Conservation (phyloP, 495 filamentous ascomycete species). For the Xylona heveae region DNA sequence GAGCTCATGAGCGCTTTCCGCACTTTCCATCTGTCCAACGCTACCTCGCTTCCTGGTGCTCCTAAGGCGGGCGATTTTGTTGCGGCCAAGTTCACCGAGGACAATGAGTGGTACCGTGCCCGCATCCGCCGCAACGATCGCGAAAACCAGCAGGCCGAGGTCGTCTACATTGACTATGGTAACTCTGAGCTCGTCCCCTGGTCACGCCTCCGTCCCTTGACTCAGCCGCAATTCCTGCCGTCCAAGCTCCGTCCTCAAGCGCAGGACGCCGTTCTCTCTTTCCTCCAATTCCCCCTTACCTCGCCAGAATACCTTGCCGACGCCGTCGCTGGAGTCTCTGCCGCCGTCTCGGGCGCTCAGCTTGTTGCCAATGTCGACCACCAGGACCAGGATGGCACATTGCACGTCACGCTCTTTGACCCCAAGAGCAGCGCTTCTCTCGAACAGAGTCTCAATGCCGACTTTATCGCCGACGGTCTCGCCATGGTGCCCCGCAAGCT, state of each 20-base stretch:
- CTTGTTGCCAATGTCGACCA: slow-evolving; percentile 83
- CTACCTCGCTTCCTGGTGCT: slow-evolving; percentile 47
- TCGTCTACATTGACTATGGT: slow-evolving; percentile 90
- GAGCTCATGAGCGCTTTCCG: slow-evolving; percentile 76
- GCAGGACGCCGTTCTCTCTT: slow-evolving; percentile 66
- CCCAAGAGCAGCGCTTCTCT: slow-evolving; percentile 30
- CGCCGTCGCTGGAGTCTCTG: slow-evolving; percentile 44
- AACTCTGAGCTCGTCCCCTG: slow-evolving; percentile 79
- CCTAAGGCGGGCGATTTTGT: slow-evolving; percentile 87
- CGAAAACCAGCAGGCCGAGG: slow-evolving; percentile 63
- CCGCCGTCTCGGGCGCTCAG: slow-evolving; percentile 41
- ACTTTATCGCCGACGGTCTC: slow-evolving; percentile 60
- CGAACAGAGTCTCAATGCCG: slow-evolving; percentile 67
- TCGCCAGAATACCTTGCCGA: slow-evolving; percentile 61
- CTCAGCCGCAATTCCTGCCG: slow-evolving; percentile 51
- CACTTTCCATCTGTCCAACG: slow-evolving; percentile 55
- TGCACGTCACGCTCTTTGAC: slow-evolving; percentile 76
- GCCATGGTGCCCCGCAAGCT: slow-evolving; percentile 80
- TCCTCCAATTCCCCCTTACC: slow-evolving; percentile 69
- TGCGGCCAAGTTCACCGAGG: slow-evolving; percentile 67
- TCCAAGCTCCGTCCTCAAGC: slow-evolving; percentile 75
- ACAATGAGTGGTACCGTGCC: slow-evolving; percentile 87
- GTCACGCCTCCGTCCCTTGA: slow-evolving; percentile 57
- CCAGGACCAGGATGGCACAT: slow-evolving; percentile 27
- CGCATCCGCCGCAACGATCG: slow-evolving; percentile 83